A percentile compares a stretch with the other conserved stretches of the same genome.
Conservation (phyloP, 306 rosid species). For the Trichosanthes cucumerina region DNA sequence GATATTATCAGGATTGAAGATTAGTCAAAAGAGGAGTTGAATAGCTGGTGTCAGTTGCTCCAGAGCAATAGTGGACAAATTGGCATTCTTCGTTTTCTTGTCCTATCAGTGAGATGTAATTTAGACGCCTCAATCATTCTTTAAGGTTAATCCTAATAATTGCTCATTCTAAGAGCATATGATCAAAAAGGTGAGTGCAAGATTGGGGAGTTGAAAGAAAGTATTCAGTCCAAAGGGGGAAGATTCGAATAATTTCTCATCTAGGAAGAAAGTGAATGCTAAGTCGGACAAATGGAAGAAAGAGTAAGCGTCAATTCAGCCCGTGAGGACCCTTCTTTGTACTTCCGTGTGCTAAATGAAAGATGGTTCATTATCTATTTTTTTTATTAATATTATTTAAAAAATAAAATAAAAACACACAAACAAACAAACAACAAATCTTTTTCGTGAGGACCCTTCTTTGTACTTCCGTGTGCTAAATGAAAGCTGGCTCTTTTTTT, state of each 20-base stretch:
- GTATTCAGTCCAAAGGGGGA: not conserved
- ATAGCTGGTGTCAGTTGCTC: not conserved
- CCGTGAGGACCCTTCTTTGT: not conserved
- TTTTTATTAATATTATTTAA: not conserved
- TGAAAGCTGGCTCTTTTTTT: not conserved
- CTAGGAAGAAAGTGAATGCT: not conserved
- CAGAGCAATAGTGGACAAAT: not conserved
- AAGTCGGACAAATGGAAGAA: not conserved
- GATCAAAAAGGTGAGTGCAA: not conserved
- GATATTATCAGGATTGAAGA: not conserved
- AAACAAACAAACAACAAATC: not conserved
- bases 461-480: not conserved
- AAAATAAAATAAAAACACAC: not conserved
- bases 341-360: not conserved
- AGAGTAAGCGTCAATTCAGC: not conserved
- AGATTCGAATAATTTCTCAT: not conserved
- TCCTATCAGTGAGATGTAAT: not conserved
- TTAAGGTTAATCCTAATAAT: not conserved
- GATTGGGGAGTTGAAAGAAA: too few relatives aligned
- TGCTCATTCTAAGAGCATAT: not conserved
- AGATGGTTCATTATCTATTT: too few relatives aligned
- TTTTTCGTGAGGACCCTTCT: too few relatives aligned
- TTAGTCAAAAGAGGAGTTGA: not conserved
- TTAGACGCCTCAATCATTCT: not conserved
- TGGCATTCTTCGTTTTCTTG: not conserved